These are phyloP conservation scores for Xylariaceae sp. DNA, from an alignment of 2,329 filamentous ascomycete genomes.

Conservation along the genomic window DNA sequence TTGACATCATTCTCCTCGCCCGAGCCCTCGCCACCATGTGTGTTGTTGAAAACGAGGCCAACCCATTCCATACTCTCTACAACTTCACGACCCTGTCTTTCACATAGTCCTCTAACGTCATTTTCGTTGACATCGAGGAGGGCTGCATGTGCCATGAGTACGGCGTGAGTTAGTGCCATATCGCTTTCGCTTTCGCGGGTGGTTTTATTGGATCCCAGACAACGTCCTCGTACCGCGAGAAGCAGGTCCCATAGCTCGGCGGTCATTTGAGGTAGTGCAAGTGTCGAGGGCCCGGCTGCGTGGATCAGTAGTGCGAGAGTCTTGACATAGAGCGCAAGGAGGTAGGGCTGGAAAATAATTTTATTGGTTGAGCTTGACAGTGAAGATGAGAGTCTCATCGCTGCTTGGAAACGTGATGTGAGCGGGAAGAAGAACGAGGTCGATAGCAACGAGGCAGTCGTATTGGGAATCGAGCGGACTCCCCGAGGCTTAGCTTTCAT, in stretches of 20 bases:
- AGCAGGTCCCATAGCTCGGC: conserved; percentile 82
- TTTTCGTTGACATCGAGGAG: conserved; percentile 78
- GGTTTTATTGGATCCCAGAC: conserved; percentile 38
- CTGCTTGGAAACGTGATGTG: conserved; percentile 74
- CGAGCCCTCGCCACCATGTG: conserved; percentile 44
- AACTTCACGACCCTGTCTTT: conserved; percentile 70
- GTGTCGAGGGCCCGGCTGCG: conserved; percentile 75
- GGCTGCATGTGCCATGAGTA: conserved; percentile 76
- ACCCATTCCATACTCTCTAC: conserved; percentile 90
- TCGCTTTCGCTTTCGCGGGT: conserved; percentile 39
- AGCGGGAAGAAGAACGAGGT: conserved; percentile 84
- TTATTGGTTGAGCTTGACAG: conserved; percentile 27
- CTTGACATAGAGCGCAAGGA: conserved; percentile 79
- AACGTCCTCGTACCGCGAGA: conserved; percentile 60
- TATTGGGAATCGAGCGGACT: conserved; percentile 65
- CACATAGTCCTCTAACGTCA: conserved; percentile 69
- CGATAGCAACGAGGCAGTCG: conserved; percentile 72
- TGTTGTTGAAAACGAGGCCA: conserved; percentile 66
- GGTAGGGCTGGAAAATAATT: conserved; percentile 69
- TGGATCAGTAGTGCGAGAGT: conserved; percentile 82
- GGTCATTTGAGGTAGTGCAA: conserved; percentile 76
- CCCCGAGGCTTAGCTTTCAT: conserved; percentile 32
- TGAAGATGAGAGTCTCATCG: conserved; percentile 39
- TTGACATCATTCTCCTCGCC: conserved; percentile 77
- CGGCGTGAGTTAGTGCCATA: conserved; percentile 64